These are phyloP conservation scores for Hortiboletus campestris DNA, from an alignment of 768 basidiomycete species.

Conservation along the genomic window DNA sequence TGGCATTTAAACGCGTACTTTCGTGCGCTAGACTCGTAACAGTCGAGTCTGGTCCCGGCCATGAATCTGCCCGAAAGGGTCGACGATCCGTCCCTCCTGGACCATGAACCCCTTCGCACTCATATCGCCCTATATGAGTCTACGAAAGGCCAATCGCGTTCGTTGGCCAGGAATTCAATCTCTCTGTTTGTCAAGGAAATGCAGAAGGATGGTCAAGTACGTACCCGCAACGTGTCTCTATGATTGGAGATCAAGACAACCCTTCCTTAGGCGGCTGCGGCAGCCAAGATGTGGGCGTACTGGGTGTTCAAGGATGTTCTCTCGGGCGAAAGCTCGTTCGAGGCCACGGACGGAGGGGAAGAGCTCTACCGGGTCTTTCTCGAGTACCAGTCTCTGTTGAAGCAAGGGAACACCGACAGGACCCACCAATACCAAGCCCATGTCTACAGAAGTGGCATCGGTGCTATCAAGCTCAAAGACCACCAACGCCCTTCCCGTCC, in stretches of 20 bases:
- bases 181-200: slow-evolving; percentile 13
- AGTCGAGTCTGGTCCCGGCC: not conserved
- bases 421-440: not conserved
- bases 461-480: slow-evolving; percentile 2
- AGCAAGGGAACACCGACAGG: not conserved
- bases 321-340: not conserved
- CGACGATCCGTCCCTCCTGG: slow-evolving; percentile 21
- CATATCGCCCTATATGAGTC: not conserved
- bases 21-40: not conserved
- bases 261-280: slow-evolving; percentile 11
- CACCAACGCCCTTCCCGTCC: not conserved
- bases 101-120: slow-evolving; percentile 20
- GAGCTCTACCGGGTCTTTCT: slow-evolving; percentile 22
- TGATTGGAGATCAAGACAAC: not conserved
- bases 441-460: slow-evolving; percentile 5
- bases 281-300: slow-evolving; percentile 13
- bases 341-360: slow-evolving; percentile 4
- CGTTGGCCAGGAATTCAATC: not conserved
- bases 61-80: slow-evolving; percentile 19
- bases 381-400: slow-evolving; percentile 15
- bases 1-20: not conserved
- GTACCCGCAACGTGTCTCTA: not conserved
- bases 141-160: not conserved
- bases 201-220: slow-evolving; percentile 10
- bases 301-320: slow-evolving; percentile 2